A percentile compares a stretch with the other conserved stretches of the same genome.
Evolutionary conservation across 2,329 filamentous ascomycete species (phyloP).

Genomic region (Hymenotorrendiella dingleyae): DNA sequence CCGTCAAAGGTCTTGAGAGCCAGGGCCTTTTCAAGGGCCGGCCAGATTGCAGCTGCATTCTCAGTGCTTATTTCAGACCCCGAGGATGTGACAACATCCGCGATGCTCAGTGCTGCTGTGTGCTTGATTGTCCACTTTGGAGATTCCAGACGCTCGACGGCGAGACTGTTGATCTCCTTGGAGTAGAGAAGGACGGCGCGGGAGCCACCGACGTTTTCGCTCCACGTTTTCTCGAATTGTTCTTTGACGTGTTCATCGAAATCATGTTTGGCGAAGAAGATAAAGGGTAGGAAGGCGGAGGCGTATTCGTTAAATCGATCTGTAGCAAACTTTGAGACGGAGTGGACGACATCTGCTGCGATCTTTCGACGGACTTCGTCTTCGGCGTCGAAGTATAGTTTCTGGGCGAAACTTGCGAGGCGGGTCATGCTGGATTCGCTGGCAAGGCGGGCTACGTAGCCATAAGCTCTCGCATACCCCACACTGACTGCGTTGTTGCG

Average conservation of each 20-base stretch:
- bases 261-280: constrained; percentile 85
- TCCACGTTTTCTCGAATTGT: constrained; percentile 81
- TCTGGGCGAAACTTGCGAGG: constrained; percentile 50
- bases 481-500: constrained; percentile 90
- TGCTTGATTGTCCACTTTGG: constrained; percentile 89
- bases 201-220: constrained; percentile 79
- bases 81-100: constrained; percentile 64
- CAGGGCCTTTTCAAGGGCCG: constrained; percentile 72
- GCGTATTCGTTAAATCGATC: constrained; percentile 81
- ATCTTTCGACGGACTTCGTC: constrained; percentile 70
- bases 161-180: constrained; percentile 69
- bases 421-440: constrained; percentile 43
- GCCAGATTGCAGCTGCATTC: constrained; percentile 68
- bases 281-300: constrained; percentile 71
- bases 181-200: constrained; percentile 80
- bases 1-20: constrained; percentile 87
- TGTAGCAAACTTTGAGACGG: constrained; percentile 78
- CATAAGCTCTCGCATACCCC: constrained; percentile 79
- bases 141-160: constrained; percentile 64
- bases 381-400: constrained; percentile 76
- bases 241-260: constrained; percentile 72
- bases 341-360: constrained; percentile 74
- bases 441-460: constrained; percentile 68
- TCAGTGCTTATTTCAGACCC: constrained; percentile 54
- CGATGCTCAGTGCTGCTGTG: constrained; percentile 74